Percentiles rank a stretch among this genome's conserved stretches.
These are phyloP conservation scores for Pyracantha coccinea DNA, from an alignment of 331 rosid species.

Conservation along the genomic window DNA sequence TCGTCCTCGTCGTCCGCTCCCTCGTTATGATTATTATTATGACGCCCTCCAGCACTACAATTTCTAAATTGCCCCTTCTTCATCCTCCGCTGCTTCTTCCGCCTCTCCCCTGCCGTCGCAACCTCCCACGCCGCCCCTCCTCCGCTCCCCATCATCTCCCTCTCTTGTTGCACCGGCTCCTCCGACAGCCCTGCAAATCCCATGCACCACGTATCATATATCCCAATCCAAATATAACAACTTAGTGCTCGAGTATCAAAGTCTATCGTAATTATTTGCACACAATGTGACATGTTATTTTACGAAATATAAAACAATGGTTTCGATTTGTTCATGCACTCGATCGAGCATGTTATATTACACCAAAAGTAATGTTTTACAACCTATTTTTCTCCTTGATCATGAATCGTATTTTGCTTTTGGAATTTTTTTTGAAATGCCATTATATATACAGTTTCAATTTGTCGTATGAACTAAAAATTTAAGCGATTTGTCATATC, in stretches of 20 bases:
- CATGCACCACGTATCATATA: background rate
- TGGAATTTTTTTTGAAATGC: too few species aligned
- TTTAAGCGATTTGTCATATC: too few species aligned
- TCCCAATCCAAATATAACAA: background rate
- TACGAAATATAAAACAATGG: background rate
- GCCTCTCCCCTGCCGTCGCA: constrained; percentile 20
- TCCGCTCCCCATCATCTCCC: constrained; percentile 57
- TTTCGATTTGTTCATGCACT: too few species aligned
- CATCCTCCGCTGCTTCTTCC: constrained; percentile 36
- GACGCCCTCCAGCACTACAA: constrained; percentile 10
- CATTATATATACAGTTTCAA: too few species aligned
- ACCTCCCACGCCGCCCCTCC: constrained; percentile 67
- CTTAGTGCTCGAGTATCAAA: background rate
- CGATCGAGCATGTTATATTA: too few species aligned
- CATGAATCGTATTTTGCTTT: too few species aligned
- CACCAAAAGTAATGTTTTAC: too few species aligned
- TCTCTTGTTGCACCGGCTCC: constrained; percentile 84
- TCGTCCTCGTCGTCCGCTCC: constrained; percentile 22
- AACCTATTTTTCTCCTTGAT: too few species aligned
- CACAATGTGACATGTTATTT: background rate
- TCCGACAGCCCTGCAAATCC: constrained; percentile 63
- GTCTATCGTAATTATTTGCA: background rate
- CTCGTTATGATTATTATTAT: background rate
- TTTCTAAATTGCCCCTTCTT: constrained; percentile 18
- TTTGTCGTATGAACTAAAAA: too few species aligned